A percentile compares a stretch with the other conserved stretches of the same genome.
Conservation (phyloP, 2,329 filamentous ascomycete species). For the Pseudofabraea citricarpa region DNA sequence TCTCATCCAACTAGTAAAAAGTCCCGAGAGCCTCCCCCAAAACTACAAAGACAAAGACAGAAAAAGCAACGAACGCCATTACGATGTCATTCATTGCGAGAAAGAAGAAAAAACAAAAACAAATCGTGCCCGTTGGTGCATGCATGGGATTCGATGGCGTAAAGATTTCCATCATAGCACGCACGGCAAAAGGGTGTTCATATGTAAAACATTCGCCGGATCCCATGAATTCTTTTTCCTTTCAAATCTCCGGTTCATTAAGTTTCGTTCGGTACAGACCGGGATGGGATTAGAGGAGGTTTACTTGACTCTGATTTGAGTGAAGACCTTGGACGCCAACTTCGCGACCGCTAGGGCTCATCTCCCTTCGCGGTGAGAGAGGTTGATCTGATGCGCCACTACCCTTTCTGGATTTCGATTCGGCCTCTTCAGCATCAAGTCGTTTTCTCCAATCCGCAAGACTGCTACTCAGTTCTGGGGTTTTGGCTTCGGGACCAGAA, state of each 20-base stretch:
- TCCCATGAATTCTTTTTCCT: too few species aligned
- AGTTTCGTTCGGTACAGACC: background rate
- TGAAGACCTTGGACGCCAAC: conserved; percentile 6
- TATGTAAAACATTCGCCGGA: too few species aligned
- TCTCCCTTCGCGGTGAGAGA: conserved; percentile 13
- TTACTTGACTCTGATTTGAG: conserved; percentile 1
- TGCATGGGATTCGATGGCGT: too few species aligned
- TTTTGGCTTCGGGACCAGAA: conserved; percentile 36
- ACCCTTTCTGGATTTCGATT: conserved; percentile 16
- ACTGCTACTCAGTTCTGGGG: conserved; percentile 60
- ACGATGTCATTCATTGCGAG: too few species aligned
- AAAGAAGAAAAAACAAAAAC: too few species aligned
- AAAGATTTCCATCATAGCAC: too few species aligned
- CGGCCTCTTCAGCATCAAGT: conserved; percentile 49
- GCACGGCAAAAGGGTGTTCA: too few species aligned
- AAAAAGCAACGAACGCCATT: too few species aligned
- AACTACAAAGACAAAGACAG: too few species aligned
- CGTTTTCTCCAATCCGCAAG: conserved; percentile 77
- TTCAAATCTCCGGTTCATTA: background rate
- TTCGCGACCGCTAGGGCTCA: conserved; percentile 23
- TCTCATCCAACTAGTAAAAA: too few species aligned
- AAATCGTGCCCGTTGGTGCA: too few species aligned
- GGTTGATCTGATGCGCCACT: conserved; percentile 5
- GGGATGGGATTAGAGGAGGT: background rate
- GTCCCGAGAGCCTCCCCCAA: too few species aligned